phyloP scores from a whole-genome alignment of 495 filamentous ascomycete species.

The Darksidea phi region DNA sequence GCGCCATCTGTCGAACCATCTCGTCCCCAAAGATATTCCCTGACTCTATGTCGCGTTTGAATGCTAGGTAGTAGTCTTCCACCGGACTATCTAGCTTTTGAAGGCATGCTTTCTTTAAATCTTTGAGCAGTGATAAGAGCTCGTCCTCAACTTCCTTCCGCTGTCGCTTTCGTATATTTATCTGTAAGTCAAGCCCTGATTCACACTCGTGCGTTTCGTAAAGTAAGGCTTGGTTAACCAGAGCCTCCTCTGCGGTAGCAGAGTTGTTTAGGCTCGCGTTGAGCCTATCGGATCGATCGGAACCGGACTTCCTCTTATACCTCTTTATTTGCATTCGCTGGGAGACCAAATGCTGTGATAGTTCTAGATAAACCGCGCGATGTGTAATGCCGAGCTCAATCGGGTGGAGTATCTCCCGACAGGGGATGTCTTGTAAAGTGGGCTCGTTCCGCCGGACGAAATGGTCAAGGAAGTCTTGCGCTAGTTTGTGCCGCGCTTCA shows the following conservation, averaged over 20 bases:
- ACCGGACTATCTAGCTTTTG: neutral
- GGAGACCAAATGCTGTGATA: slow-evolving; percentile 37
- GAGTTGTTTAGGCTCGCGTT: slow-evolving; percentile 22
- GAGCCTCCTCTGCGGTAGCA: slow-evolving; percentile 36
- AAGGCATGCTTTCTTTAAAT: neutral
- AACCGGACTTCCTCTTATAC: slow-evolving; percentile 11
- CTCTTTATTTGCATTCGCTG: slow-evolving; percentile 37
- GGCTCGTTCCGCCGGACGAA: slow-evolving; percentile 41
- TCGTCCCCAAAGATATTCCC: slow-evolving; percentile 12
- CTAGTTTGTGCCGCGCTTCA: slow-evolving; percentile 26
- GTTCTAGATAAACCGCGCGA: slow-evolving; percentile 35
- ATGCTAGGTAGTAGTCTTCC: neutral
- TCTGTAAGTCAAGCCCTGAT: slow-evolving; percentile 1
- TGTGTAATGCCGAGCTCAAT: slow-evolving; percentile 32
- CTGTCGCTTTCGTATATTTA: slow-evolving; percentile 21
- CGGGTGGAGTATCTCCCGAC: slow-evolving; percentile 28
- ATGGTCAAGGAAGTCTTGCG: slow-evolving; percentile 37
- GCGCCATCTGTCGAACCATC: neutral
- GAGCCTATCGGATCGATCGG: slow-evolving; percentile 24
- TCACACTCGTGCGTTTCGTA: slow-evolving; percentile 12
- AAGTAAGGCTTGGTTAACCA: slow-evolving; percentile 28
- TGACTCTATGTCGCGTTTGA: slow-evolving; percentile 2
- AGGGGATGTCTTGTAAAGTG: slow-evolving; percentile 28
- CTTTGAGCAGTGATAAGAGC: neutral
- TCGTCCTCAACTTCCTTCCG: slow-evolving; percentile 8